These are phyloP conservation scores for Plasmopara muralis DNA, from an alignment of 352 stramenopile genomes.

Conservation along the genomic window DNA sequence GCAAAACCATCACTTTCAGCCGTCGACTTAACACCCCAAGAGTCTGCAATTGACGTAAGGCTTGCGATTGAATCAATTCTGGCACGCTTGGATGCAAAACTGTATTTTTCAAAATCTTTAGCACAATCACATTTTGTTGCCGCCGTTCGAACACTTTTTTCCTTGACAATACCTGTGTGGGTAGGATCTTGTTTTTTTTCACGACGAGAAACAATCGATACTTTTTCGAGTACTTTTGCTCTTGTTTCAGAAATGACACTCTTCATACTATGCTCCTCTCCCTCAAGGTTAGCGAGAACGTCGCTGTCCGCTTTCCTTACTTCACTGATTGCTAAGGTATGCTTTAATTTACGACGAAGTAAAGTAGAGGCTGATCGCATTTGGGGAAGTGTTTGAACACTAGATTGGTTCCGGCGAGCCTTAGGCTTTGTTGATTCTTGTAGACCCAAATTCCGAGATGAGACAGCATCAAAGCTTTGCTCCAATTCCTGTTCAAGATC, in stretches of 20 bases:
- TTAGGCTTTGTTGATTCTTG: constrained; percentile 1
- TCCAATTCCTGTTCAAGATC: constrained; percentile 45
- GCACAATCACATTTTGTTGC: too few species aligned
- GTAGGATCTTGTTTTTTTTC: constrained; percentile 6
- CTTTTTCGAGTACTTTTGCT: neutral
- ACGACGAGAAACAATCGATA: neutral
- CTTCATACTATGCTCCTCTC: constrained; percentile 27
- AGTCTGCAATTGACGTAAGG: constrained; percentile 12
- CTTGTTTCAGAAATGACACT: constrained; percentile 6
- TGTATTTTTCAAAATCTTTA: neutral
- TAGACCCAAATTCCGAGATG: constrained; percentile 2
- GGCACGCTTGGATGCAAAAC: neutral
- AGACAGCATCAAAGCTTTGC: constrained; percentile 11
- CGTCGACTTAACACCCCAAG: constrained; percentile 15
- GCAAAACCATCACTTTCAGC: constrained; percentile 26
- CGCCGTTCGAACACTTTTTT: too few species aligned
- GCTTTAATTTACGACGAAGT: neutral
- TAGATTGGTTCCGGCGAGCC: constrained; percentile 7
- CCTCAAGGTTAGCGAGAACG: constrained; percentile 34
- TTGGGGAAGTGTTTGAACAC: constrained; percentile 1
- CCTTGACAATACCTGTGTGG: neutral
- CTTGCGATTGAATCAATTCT: constrained; percentile 12
- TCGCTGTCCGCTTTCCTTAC: constrained; percentile 26
- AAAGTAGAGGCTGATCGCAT: neutral
- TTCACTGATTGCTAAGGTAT: neutral